Conservation (phyloP, 2,329 filamentous ascomycete genomes). For the Diaporthe citrichinensis region DNA sequence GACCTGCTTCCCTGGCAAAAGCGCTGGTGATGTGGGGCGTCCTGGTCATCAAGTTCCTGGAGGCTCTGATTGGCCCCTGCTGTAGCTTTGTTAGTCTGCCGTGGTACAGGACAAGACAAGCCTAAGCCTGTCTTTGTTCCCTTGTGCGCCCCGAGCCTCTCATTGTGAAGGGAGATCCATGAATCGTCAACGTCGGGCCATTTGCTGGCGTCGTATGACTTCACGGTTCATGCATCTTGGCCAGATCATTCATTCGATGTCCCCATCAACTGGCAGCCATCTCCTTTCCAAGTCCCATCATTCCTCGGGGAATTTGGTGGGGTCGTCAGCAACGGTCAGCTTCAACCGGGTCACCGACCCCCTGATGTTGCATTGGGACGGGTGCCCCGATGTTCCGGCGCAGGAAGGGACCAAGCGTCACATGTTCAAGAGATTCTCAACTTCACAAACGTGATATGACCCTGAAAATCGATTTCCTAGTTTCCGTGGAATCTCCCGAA, state of each 20-base stretch:
- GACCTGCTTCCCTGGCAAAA: constrained; percentile 10
- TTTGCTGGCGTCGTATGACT: constrained; percentile 3
- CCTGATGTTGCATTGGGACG: neutral
- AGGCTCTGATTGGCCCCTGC: constrained; percentile 17
- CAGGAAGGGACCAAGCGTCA: neutral
- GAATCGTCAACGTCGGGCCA: neutral
- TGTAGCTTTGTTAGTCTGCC: constrained; percentile 10
- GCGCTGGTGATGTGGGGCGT: neutral
- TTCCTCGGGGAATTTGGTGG: constrained; percentile 1
- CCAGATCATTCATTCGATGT: neutral
- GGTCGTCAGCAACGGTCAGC: constrained; percentile 7
- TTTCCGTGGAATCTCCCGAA: neutral
- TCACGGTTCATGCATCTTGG: constrained; percentile 6
- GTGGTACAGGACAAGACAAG: neutral
- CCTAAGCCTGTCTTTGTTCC: neutral
- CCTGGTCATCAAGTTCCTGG: constrained; percentile 18
- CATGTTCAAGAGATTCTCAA: neutral
- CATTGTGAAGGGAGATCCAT: neutral
- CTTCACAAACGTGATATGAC: no score
- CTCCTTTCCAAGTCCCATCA: neutral
- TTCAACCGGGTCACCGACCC: neutral
- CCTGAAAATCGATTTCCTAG: neutral
- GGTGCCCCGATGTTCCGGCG: neutral
- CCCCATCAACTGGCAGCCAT: no score
- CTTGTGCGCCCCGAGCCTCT: neutral